A percentile compares a stretch with the other conserved stretches of the same genome.
Conservation (phyloP, 208 protist genomes). For the Trypanosoma boissoni region DNA sequence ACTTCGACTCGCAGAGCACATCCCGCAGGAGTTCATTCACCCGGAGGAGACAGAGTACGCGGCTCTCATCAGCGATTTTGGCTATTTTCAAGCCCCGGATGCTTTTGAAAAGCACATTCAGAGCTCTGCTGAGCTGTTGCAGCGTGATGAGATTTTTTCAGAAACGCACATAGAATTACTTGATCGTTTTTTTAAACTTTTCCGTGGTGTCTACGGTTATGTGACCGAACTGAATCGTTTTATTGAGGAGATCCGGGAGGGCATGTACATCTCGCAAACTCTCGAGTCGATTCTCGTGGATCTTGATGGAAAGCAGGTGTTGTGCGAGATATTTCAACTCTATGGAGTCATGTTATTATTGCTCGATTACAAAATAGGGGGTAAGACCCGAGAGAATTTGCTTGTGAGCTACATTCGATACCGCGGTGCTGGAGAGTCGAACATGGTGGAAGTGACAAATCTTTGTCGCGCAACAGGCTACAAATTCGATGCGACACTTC, state of each 20-base stretch:
- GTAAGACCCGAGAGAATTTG: constrained; percentile 93
- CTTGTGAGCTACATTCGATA: constrained; percentile 97
- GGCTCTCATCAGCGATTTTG: constrained; percentile 93
- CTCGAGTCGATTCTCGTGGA: constrained; percentile 92
- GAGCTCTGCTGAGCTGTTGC: constrained; percentile 45
- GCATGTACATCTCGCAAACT: constrained; percentile 88
- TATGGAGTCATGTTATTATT: constrained; percentile 97
- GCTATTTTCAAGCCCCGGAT: constrained; percentile 84
- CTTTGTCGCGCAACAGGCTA: constrained; percentile 93
- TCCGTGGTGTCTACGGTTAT: constrained; percentile 96
- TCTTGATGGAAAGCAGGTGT: constrained; percentile 95
- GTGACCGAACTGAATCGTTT: constrained; percentile 90
- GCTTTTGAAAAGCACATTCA: constrained; percentile 80
- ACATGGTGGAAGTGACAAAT: constrained; percentile 95
- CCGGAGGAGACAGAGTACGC: constrained; percentile 61
- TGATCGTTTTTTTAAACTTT: constrained; percentile 95
- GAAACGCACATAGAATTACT: constrained; percentile 95
- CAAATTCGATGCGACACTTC: constrained; percentile 19
- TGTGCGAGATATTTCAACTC: constrained; percentile 91
- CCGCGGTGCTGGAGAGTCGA: constrained; percentile 83
- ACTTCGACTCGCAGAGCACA: constrained; percentile 85
- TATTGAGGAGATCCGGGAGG: constrained; percentile 90
- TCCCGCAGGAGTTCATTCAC: constrained; percentile 85
- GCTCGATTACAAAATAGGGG: constrained; percentile 93
- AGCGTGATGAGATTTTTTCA: constrained; percentile 75